These are phyloP conservation scores for Mycotypha africana DNA, from an alignment of 371 early-diverging fungal species.

Conservation along the genomic window DNA sequence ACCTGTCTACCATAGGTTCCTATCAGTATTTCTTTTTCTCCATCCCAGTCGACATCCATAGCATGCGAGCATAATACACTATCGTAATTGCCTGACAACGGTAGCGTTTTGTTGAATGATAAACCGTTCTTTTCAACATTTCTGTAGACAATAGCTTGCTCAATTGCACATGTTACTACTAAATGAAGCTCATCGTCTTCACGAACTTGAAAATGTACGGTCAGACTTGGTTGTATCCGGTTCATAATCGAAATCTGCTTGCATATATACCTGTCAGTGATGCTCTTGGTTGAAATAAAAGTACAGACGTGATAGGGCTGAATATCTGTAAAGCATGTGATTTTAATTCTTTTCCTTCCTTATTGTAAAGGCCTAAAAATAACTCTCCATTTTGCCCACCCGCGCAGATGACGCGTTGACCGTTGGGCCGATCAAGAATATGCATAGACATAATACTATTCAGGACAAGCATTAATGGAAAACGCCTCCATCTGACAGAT, in stretches of 20 bases:
- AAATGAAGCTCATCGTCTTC: constrained; percentile 40
- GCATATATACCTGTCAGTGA: constrained; percentile 30
- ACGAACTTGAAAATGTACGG: not conserved
- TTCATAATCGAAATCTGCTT: too few relatives aligned
- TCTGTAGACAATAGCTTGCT: constrained; percentile 56
- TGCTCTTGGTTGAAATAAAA: constrained; percentile 46
- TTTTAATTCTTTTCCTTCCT: constrained; percentile 26
- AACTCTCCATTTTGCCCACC: constrained; percentile 61
- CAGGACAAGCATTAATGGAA: not conserved
- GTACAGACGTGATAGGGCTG: constrained; percentile 43
- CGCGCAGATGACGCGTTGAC: constrained; percentile 47
- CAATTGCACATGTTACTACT: constrained; percentile 60
- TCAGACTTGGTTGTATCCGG: too few relatives aligned
- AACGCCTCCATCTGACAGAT: too few relatives aligned
- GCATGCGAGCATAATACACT: constrained; percentile 66
- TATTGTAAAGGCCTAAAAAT: constrained; percentile 35
- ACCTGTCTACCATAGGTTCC: constrained; percentile 73
- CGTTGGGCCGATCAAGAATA: constrained; percentile 39
- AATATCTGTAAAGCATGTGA: constrained; percentile 32
- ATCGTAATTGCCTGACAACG: constrained; percentile 56
- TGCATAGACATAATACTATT: constrained; percentile 47
- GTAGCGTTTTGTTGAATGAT: constrained; percentile 33
- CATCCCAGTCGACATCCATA: constrained; percentile 75
- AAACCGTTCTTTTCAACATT: constrained; percentile 42
- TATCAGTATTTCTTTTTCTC: constrained; percentile 61